phyloP scores from a whole-genome alignment of 768 basidiomycete genomes.

The Pleurotus sapidus region DNA sequence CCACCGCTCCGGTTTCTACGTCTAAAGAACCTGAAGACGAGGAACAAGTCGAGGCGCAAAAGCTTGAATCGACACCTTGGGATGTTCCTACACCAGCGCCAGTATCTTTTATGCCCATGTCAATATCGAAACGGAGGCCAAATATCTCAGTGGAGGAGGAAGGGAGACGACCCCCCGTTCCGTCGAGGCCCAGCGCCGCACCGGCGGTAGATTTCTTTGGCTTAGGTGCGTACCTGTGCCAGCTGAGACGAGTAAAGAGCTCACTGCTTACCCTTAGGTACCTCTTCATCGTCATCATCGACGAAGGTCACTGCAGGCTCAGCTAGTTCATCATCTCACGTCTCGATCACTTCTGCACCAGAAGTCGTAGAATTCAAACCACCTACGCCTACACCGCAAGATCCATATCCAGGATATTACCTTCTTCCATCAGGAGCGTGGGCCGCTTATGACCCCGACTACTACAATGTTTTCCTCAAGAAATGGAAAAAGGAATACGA shows the following conservation, averaged over 20 bases:
- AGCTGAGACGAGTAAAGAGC: neutral
- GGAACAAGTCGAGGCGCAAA: constrained; percentile 9
- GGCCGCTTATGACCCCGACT: constrained; percentile 68
- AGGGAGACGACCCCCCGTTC: constrained; percentile 11
- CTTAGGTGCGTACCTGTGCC: constrained; percentile 38
- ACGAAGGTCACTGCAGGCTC: constrained; percentile 11
- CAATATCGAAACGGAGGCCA: constrained; percentile 54
- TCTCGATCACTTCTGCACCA: constrained; percentile 64
- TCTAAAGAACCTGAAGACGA: constrained; percentile 23
- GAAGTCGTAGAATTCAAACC: constrained; percentile 61
- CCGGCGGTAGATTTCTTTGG: constrained; percentile 68
- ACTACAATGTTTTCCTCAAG: constrained; percentile 64
- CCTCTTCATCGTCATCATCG: constrained; percentile 21
- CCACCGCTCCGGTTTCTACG: constrained; percentile 13
- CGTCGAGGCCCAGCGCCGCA: constrained; percentile 14
- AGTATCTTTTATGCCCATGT: constrained; percentile 55
- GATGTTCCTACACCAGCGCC: constrained; percentile 4
- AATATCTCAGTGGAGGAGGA: constrained; percentile 60
- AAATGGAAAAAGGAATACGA: constrained; percentile 77
- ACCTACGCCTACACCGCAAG: constrained; percentile 70
- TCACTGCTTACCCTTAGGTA: constrained; percentile 12
- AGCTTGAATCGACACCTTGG: no score
- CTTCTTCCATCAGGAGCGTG: constrained; percentile 78
- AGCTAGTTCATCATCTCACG: constrained; percentile 17
- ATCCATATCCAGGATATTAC: constrained; percentile 87